A percentile compares a stretch with the other conserved stretches of the same genome.
Evolutionary conservation across 192 early-diverging fungal genomes (phyloP).

Genomic region (Entomortierella parvispora): DNA sequence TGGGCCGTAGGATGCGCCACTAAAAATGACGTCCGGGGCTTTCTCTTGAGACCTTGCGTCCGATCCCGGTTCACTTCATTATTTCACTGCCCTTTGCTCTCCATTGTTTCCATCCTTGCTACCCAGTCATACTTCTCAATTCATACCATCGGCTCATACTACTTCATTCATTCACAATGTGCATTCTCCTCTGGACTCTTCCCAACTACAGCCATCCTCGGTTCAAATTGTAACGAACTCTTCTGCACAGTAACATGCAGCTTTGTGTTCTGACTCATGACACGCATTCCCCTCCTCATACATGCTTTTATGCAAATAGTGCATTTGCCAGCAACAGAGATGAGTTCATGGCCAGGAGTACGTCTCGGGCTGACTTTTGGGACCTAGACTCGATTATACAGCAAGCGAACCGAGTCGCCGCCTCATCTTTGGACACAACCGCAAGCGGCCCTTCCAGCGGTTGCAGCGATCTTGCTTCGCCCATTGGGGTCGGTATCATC

Average conservation of each 20-base stretch:
- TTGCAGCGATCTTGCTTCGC: background rate
- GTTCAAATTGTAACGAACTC: conserved; percentile 32
- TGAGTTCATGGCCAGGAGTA: conserved; percentile 53
- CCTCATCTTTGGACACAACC: background rate
- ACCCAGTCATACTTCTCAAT: background rate
- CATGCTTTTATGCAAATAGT: conserved; percentile 17
- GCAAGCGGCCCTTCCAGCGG: background rate
- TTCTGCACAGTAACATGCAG: too few species aligned
- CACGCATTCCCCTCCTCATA: background rate
- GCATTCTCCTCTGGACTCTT: conserved; percentile 48
- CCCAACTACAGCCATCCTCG: conserved; percentile 48
- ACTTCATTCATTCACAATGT: conserved; percentile 22
- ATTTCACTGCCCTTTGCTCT: conserved; percentile 1
- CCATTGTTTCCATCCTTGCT: too few species aligned
- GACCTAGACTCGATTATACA: conserved; percentile 24
- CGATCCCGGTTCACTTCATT: background rate
- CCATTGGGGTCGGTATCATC: conserved; percentile 32
- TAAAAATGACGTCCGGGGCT: too few species aligned
- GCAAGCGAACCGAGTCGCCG: background rate
- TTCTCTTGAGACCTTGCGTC: background rate
- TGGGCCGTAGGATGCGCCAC: too few species aligned
- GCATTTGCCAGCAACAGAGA: conserved; percentile 62
- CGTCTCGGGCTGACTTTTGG: conserved; percentile 57
- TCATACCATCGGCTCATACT: background rate
- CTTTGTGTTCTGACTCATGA: background rate